Percentiles rank a stretch among this genome's conserved stretches.
These are phyloP conservation scores for Aspergillus piperis DNA, from an alignment of 2,329 filamentous ascomycete species.

Conservation along the genomic window DNA sequence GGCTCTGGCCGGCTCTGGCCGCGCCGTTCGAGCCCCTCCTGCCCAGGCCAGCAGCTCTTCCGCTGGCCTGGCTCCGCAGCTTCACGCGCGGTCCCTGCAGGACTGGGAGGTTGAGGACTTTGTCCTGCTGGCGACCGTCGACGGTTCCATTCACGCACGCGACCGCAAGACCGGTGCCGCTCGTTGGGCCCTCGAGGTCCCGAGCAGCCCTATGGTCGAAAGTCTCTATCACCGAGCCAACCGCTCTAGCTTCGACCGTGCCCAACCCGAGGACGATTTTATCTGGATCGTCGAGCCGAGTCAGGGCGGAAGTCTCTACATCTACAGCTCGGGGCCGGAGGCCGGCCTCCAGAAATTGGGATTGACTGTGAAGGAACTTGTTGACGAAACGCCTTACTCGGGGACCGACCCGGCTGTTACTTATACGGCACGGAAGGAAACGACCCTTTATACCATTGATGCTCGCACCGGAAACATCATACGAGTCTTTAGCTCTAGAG, in stretches of 20 bases:
- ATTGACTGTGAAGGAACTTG: constrained; percentile 69
- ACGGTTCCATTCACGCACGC: constrained; percentile 90
- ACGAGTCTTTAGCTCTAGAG: constrained; percentile 78
- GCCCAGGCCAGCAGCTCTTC: constrained; percentile 65
- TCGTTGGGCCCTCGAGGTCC: constrained; percentile 80
- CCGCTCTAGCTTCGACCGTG: constrained; percentile 60
- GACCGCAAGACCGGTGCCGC: constrained; percentile 82
- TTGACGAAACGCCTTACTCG: constrained; percentile 80
- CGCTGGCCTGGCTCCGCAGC: constrained; percentile 75
- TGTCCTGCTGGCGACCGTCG: constrained; percentile 99
- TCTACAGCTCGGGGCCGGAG: constrained; percentile 70
- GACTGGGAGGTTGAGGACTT: constrained; percentile 99
- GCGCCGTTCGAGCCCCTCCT: constrained; percentile 93
- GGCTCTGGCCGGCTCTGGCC: constrained; percentile 76
- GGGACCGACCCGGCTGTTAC: constrained; percentile 75
- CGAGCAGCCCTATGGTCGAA: constrained; percentile 83
- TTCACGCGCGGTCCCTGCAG: constrained; percentile 93
- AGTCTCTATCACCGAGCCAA: constrained; percentile 78
- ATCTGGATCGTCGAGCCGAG: constrained; percentile 95
- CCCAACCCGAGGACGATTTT: constrained; percentile 73
- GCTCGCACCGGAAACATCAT: constrained; percentile 79
- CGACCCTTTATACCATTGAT: constrained; percentile 84
- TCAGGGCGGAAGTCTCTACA: constrained; percentile 80
- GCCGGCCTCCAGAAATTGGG: constrained; percentile 51
- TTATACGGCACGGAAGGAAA: constrained; percentile 90